Percentiles rank a stretch among this genome's conserved stretches.
These are phyloP conservation scores for Neurospora tetraspora DNA, from an alignment of 495 filamentous ascomycete genomes.

Conservation along the genomic window DNA sequence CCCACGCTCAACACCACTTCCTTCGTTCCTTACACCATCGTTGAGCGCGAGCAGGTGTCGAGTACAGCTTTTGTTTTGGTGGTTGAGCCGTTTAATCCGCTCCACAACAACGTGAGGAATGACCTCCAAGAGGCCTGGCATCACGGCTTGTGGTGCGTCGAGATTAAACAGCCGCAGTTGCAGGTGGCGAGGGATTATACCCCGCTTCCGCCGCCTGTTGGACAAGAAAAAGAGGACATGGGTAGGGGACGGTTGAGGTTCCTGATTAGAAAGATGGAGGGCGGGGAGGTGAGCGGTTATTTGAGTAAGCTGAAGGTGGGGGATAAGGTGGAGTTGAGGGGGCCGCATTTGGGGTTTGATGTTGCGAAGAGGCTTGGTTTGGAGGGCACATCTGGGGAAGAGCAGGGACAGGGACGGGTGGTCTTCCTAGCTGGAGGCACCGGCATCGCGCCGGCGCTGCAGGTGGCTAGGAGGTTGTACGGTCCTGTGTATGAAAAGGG, in stretches of 20 bases:
- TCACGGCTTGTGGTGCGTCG: constrained; percentile 70
- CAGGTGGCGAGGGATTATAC: constrained; percentile 88
- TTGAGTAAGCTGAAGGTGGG: constrained; percentile 52
- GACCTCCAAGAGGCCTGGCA: constrained; percentile 15
- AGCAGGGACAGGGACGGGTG: constrained; percentile 25
- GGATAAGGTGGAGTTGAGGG: constrained; percentile 60
- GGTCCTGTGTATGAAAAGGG: constrained; percentile 14
- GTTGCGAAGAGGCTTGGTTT: constrained; percentile 34
- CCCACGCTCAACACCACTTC: constrained; percentile 31
- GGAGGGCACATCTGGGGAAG: background rate
- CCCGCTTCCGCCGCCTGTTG: constrained; percentile 57
- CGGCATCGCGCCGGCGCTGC: constrained; percentile 83
- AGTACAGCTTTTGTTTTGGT: constrained; percentile 45
- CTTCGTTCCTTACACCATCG: constrained; percentile 57
- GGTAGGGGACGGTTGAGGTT: constrained; percentile 32
- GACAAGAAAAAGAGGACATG: constrained; percentile 44
- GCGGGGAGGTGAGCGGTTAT: constrained; percentile 51
- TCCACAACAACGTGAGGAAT: constrained; percentile 25
- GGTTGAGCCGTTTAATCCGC: constrained; percentile 5
- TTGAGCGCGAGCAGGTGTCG: constrained; percentile 57
- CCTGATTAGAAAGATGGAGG: constrained; percentile 36
- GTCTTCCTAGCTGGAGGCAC: constrained; percentile 90
- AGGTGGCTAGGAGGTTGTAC: constrained; percentile 56
- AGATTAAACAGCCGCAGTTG: constrained; percentile 86
- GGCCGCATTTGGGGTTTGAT: constrained; percentile 65